Base-by-base conservation (phyloP, 306 rosid species). In the Vigna radiata region DNA sequence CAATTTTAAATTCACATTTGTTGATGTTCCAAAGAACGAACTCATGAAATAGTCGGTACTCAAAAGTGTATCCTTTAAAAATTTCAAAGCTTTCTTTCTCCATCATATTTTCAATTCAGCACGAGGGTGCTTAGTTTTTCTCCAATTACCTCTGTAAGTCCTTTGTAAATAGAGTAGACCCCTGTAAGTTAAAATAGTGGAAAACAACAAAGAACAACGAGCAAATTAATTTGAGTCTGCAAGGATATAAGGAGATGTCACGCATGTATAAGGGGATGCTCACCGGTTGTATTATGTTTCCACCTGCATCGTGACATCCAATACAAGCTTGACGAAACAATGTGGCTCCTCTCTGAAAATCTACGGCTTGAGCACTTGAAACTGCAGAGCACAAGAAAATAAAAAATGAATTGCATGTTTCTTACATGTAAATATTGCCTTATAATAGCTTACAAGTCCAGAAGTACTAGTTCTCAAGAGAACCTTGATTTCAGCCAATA, bases 241-340 rank as follows among this genome's bases (percentile, higher is more conserved):
- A 43, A 44, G 21, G 48, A 70, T 41, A 29, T 36, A 27, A 66
- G 25, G 6, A 41, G 64, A 71, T 48, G 44, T 13, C 50, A 58
- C 33, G 73, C 61, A 64, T 33, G 73, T 19, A 44, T 23, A 77
- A 61, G 48, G 48, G 54, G 75, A 82, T 66, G 74, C 89, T 87
- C 71, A 91, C 97, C 1, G 98, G 97, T 83, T 91, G 97, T 73
- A 91, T 82, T 79, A 91, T 85, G 88, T 94, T 94, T 81, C 98
- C 97, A 33, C 98, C 98, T 13, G 77, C 89, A 80, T 70, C 94
- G 52, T 94, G 97, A 75, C 97, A 94, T 55, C 98, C 98, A 65
- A 94, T 91, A 90, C 98, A 94, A 75, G 90, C 56, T 84, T 70
- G 93, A 25, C 79, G 10, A 76, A 94, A 94, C 81, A 91, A 85